Percentiles rank a stretch among this genome's conserved stretches.
phyloP scores from a whole-genome alignment of 2,329 filamentous ascomycete species.

The Epichloe scottii region DNA sequence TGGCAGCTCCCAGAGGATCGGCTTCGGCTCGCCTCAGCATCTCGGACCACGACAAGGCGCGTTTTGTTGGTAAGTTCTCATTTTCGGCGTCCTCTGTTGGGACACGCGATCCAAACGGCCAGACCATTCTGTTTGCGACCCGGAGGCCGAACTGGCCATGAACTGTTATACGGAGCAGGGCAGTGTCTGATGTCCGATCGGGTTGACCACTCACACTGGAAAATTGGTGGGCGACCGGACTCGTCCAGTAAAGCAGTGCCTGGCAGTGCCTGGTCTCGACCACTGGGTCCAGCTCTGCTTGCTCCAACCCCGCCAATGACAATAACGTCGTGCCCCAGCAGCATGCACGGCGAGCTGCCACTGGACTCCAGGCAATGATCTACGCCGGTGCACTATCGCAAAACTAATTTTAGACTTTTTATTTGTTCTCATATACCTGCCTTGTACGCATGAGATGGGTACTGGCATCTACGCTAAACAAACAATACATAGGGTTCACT shows the following conservation, averaged over 20 bases:
- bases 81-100: conserved; percentile 12
- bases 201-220: not conserved
- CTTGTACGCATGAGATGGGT: not conserved
- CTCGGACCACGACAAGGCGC: conserved; percentile 26
- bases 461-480: not conserved
- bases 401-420: not conserved
- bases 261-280: too few relatives aligned
- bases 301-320: too few relatives aligned
- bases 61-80: conserved; percentile 12
- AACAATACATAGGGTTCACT: not conserved
- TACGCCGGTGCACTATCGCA: too few relatives aligned
- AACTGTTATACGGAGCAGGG: not conserved
- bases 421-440: not conserved
- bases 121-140: conserved; percentile 26
- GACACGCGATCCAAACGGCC: conserved; percentile 25
- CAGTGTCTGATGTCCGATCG: not conserved
- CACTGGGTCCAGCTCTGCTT: too few relatives aligned
- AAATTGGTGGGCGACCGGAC: too few relatives aligned
- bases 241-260: too few relatives aligned
- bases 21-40: conserved; percentile 18
- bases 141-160: conserved; percentile 12
- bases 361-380: too few relatives aligned
- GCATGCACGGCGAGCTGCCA: too few relatives aligned
- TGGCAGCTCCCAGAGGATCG: conserved; percentile 21
- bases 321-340: too few relatives aligned